Conservation (phyloP, 768 basidiomycete species). For the Lentinula detonsa region DNA sequence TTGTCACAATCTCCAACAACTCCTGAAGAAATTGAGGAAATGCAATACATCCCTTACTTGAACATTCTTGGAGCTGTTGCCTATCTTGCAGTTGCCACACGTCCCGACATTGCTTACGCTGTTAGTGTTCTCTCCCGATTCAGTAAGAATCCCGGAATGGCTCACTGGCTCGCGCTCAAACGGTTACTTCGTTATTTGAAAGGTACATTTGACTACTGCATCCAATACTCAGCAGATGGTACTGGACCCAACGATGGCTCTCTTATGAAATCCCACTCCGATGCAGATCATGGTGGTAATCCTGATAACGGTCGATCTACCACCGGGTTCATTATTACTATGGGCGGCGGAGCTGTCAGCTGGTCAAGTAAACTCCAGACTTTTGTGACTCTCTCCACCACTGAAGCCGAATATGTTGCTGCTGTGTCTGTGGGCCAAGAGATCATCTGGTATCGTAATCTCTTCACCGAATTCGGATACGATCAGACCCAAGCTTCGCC, state of each 20-base stretch:
- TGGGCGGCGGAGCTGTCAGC: neutral
- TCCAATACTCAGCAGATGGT: constrained; percentile 15
- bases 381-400: neutral
- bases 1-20: neutral
- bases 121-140: constrained; percentile 13
- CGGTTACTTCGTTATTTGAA: constrained; percentile 13
- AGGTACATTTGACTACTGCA: neutral
- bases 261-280: neutral
- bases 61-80: constrained; percentile 15
- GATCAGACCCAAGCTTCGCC: neutral
- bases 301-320: neutral
- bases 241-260: neutral
- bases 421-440: neutral
- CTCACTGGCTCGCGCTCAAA: constrained; percentile 25
- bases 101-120: constrained; percentile 17
- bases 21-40: constrained; percentile 1
- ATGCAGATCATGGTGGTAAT: neutral
- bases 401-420: neutral
- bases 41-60: constrained; percentile 13
- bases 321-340: neutral
- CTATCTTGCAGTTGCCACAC: constrained; percentile 13
- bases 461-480: neutral
- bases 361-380: neutral
- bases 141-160: constrained; percentile 13
- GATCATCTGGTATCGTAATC: neutral